Percentiles rank a stretch among this genome's conserved stretches.
Conservation (phyloP, 768 basidiomycete genomes). For the Boletus reticuloceps region DNA sequence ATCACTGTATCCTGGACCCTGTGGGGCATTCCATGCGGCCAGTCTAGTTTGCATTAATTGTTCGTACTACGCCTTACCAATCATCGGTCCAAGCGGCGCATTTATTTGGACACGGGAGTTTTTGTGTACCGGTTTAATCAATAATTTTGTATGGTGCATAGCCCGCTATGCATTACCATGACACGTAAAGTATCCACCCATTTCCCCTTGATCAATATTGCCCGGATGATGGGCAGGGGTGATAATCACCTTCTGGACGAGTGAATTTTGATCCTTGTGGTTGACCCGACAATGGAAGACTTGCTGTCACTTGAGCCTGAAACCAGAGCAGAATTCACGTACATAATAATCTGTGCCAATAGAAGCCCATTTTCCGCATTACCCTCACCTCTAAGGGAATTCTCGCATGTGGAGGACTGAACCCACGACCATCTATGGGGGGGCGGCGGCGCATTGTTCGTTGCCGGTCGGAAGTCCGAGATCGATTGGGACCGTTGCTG, state of each 20-base stretch:
- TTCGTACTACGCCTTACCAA: not conserved
- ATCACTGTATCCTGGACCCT: not conserved
- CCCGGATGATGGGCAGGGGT: not conserved
- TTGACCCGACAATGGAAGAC: no score
- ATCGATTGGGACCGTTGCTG: slow-evolving; percentile 4
- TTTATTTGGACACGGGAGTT: slow-evolving; percentile 3
- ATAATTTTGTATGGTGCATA: slow-evolving; percentile 8
- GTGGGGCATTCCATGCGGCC: not conserved
- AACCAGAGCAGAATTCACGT: not conserved
- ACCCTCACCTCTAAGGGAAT: not conserved
- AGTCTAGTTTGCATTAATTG: not conserved
- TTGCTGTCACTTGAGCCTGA: not conserved
- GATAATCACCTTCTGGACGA: not conserved
- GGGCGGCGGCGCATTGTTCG: slow-evolving; percentile 2
- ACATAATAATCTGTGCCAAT: not conserved
- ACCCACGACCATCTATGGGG: not conserved
- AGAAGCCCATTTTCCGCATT: not conserved
- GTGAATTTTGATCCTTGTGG: not conserved
- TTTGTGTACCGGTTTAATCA: slow-evolving; percentile 5
- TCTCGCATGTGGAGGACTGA: not conserved
- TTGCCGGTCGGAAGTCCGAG: not conserved
- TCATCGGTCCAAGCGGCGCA: not conserved
- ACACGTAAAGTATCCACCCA: slow-evolving; percentile 22
- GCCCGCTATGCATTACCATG: not conserved
- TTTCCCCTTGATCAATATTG: not conserved